Evolutionary conservation across 139 green algal genomes (phyloP), one percentile per base, ranked within the genome.

Genomic region (Chlorella sp.): DNA sequence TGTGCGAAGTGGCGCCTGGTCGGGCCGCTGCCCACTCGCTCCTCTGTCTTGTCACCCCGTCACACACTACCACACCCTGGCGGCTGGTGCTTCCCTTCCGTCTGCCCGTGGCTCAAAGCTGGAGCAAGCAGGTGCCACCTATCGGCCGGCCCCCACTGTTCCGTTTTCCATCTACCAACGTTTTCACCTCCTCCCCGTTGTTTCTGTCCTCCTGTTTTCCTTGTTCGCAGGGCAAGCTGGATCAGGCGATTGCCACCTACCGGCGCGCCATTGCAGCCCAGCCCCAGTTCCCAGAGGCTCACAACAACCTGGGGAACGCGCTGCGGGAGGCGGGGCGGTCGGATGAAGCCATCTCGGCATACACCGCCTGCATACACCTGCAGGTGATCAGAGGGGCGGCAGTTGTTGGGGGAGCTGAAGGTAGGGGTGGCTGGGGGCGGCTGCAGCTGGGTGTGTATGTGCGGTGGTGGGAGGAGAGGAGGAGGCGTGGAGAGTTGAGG

Each of bases 231-330:
- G 93, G 95, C 76, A 95, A 97, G 89, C 90, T 97, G 69, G 86
- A 96, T 40, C 84, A 88, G 81, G 93, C 96, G 2, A 95, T 98
- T 3, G 75, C 84, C 19, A 91, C 92, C 12, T 98, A 98, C 91
- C 90, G 91, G 28, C 81, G 95, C 75, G 96, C 96, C 32, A 91
- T 98, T 1, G 40, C 69, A n/a, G 83, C 93, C 22, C 93, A 97
- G 87, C 94, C 95, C 24, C 93, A 93, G 80, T 97, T 97, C 90
- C 92, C 96, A 0, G 96, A 98, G 87, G 95, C 94, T 0, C 96
- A 96, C 91, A 98, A 98, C 92, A 98, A 98, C 90, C 90, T 98
- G 78, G 96, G 96, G 39, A 97, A 97, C 86, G 95, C 95, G 18
- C 93, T 97, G 69, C 90, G 95, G 21, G 95, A 97, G 90, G 91